phyloP scores from a whole-genome alignment of 768 basidiomycete genomes.

The Filobasidium wieringae region DNA sequence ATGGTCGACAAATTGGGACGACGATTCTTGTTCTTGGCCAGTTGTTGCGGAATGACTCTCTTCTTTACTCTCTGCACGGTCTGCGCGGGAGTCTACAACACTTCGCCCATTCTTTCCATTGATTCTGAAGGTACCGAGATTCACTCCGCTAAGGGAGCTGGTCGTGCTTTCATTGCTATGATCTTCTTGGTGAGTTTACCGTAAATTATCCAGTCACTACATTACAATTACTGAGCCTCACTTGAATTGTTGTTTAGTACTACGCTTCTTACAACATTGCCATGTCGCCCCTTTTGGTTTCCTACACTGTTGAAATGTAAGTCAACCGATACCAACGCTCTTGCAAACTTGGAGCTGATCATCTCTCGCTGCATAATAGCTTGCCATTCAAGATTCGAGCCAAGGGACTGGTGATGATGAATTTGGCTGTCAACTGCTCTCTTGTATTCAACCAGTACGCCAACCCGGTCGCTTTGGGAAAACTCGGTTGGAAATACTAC shows the following conservation, averaged over 20 bases:
- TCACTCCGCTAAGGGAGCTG: slow-evolving; percentile 22
- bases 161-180: slow-evolving; percentile 63
- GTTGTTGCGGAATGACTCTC: slow-evolving; percentile 5
- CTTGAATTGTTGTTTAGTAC: slow-evolving; percentile 44
- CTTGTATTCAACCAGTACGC: slow-evolving; percentile 33
- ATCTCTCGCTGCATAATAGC: slow-evolving; percentile 5
- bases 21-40: slow-evolving; percentile 48
- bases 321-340: too few species aligned
- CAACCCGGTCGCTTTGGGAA: slow-evolving; percentile 23
- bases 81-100: slow-evolving; percentile 6
- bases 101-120: neutral
- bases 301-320: slow-evolving; percentile 72
- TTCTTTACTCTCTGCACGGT: slow-evolving; percentile 5
- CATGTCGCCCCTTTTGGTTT: slow-evolving; percentile 73
- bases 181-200: slow-evolving; percentile 49
- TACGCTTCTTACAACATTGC: slow-evolving; percentile 69
- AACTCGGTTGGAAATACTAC: slow-evolving; percentile 24
- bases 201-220: too few species aligned
- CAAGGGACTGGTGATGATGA: slow-evolving; percentile 70
- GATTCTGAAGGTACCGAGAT: slow-evolving; percentile 12
- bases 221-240: too few species aligned
- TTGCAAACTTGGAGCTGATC: neutral
- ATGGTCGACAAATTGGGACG: slow-evolving; percentile 59
- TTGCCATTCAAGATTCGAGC: slow-evolving; percentile 70
- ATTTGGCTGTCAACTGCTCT: slow-evolving; percentile 32